Evolutionary conservation across 78 protist genomes (phyloP).

Genomic region (Chrysochromulina tobinii): DNA sequence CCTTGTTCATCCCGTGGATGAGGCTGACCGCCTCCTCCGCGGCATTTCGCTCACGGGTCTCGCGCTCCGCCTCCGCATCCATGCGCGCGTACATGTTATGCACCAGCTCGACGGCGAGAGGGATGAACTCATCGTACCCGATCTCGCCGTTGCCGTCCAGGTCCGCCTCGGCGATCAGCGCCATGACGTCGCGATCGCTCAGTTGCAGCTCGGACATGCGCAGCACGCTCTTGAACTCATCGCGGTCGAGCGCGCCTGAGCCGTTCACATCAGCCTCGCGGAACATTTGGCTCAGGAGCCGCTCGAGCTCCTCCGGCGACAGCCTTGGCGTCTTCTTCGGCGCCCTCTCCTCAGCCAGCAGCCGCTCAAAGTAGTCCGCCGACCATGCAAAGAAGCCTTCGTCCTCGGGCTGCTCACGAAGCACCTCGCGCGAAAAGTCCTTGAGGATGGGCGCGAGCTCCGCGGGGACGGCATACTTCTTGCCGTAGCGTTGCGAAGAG

Average conservation of each 20-base stretch:
- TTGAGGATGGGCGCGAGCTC: conserved; percentile 4
- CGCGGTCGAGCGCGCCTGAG: not conserved
- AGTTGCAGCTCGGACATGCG: not conserved
- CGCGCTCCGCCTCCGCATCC: not conserved
- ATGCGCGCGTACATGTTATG: not conserved
- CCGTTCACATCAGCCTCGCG: not conserved
- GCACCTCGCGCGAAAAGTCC: conserved; percentile 20
- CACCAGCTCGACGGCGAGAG: not conserved
- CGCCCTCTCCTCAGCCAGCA: not conserved
- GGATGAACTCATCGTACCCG: not conserved
- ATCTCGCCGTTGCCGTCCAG: not conserved
- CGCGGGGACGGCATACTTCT: not conserved
- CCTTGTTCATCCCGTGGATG: not conserved
- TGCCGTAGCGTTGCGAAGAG: too few species aligned
- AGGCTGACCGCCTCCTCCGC: not conserved
- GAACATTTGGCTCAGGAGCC: not conserved
- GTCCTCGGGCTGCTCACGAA: not conserved
- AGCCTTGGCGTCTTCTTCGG: not conserved
- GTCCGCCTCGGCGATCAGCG: not conserved
- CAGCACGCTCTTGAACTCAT: not conserved
- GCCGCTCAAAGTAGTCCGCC: not conserved
- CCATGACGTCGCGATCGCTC: not conserved
- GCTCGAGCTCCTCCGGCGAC: not conserved
- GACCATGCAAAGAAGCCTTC: not conserved
- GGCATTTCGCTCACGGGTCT: not conserved